A percentile compares a stretch with the other conserved stretches of the same genome.
Conservation (phyloP, 139 green algal species). For the Tetratostichococcus sp. region DNA sequence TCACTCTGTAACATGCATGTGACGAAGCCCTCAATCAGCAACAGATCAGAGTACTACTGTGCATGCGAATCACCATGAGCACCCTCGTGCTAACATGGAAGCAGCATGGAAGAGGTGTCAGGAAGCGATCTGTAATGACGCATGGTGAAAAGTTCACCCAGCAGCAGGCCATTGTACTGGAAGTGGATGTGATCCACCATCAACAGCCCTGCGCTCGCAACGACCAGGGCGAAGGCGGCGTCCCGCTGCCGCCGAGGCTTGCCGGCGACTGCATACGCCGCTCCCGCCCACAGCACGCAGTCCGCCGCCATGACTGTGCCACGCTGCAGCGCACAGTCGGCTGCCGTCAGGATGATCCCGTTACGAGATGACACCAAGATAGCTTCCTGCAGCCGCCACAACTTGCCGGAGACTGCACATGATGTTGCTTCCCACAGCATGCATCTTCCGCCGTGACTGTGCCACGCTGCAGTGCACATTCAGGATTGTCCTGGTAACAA, state of each 20-base stretch:
- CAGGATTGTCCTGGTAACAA: not conserved
- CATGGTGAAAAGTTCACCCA: constrained; percentile 50
- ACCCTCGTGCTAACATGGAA: too few species aligned
- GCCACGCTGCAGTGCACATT: constrained; percentile 35
- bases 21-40: too few species aligned
- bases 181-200: constrained; percentile 98
- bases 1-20: too few species aligned
- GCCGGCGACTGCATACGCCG: constrained; percentile 17
- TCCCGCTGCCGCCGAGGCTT: not conserved
- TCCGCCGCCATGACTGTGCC: constrained; percentile 66
- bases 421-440: constrained; percentile 50
- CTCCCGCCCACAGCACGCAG: constrained; percentile 47
- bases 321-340: constrained; percentile 33
- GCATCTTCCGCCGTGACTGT: constrained; percentile 65
- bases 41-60: too few species aligned
- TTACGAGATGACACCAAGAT: constrained; percentile 14
- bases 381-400: not conserved
- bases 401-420: constrained; percentile 3
- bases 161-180: constrained; percentile 95
- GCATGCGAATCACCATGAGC: too few species aligned
- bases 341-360: not conserved
- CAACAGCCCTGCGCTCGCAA: constrained; percentile 70
- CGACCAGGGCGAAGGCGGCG: constrained; percentile 41
- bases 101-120: too few species aligned
- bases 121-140: too few species aligned